Conservation (phyloP, 129 eudicot species). For the Artemisia argyi region DNA sequence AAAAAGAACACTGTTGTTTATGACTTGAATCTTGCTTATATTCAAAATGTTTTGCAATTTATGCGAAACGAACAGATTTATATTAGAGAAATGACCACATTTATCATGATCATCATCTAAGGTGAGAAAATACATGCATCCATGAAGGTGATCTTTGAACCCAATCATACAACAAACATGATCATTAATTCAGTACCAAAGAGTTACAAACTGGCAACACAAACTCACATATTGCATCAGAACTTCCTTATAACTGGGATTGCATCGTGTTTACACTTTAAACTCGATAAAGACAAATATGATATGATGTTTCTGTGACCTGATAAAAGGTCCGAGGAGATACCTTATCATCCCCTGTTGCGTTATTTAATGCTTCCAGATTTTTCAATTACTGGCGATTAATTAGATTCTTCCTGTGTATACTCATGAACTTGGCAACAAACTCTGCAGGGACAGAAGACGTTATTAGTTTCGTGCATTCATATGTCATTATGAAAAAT, state of each 20-base stretch:
- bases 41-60: too few species aligned
- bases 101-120: too few species aligned
- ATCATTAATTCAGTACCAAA: conserved; percentile 20
- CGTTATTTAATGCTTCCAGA: conserved; percentile 12
- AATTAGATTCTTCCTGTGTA: conserved; percentile 61
- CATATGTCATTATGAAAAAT: conserved; percentile 16
- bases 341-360: conserved; percentile 17
- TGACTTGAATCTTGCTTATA: too few species aligned
- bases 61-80: too few species aligned
- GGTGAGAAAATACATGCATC: neutral
- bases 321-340: conserved; percentile 19
- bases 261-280: conserved; percentile 6
- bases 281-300: neutral
- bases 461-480: neutral
- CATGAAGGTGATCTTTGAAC: neutral
- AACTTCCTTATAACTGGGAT: conserved; percentile 1
- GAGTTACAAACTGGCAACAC: conserved; percentile 23
- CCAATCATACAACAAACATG: conserved; percentile 16
- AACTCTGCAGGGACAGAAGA: conserved; percentile 50
- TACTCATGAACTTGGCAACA: conserved; percentile 82
- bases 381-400: conserved; percentile 41
- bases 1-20: too few species aligned
- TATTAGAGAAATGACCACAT: too few species aligned
- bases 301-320: conserved; percentile 8
- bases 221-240: conserved; percentile 28